Evolutionary conservation across 345 rosid genomes (phyloP).

Genomic region (Nephelium lappaceum): DNA sequence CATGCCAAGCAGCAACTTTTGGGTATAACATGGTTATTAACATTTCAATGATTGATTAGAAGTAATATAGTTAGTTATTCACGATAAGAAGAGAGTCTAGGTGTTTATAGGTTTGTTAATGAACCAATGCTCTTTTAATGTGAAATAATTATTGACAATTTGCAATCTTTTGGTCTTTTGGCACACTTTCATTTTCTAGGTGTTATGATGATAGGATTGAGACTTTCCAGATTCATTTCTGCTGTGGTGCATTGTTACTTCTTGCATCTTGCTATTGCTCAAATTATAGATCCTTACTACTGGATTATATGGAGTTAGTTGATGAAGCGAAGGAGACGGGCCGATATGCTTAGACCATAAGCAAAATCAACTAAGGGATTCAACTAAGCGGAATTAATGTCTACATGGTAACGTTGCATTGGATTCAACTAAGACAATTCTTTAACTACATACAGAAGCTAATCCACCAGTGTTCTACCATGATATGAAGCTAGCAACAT

Average conservation of each 20-base stretch:
- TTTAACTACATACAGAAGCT: slow-evolving; percentile 90
- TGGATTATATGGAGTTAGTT: too few species aligned
- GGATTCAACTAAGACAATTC: slow-evolving; percentile 86
- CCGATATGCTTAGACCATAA: too few species aligned
- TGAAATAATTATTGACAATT: neutral
- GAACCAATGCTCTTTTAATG: neutral
- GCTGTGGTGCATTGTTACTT: slow-evolving; percentile 32
- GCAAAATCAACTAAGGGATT: too few species aligned
- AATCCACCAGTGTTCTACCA: slow-evolving; percentile 92
- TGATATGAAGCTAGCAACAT: slow-evolving; percentile 97
- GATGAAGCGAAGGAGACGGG: too few species aligned
- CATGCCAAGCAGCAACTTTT: too few species aligned
- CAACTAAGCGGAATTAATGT: too few species aligned
- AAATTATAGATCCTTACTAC: slow-evolving; percentile 41
- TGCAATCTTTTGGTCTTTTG: neutral
- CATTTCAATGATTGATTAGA: too few species aligned
- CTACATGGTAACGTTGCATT: slow-evolving; percentile 39
- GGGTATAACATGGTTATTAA: too few species aligned
- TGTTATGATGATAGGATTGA: slow-evolving; percentile 32
- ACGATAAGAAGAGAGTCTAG: neutral
- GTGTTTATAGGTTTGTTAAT: neutral
- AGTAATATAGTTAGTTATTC: neutral
- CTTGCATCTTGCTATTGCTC: slow-evolving; percentile 39
- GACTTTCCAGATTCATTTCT: slow-evolving; percentile 20
- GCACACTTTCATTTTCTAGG: slow-evolving; percentile 21